Percentiles rank a stretch among this genome's conserved stretches.
These are phyloP conservation scores for Umbelopsis ramanniana DNA, from an alignment of 192 early-diverging fungal genomes.

Conservation along the genomic window DNA sequence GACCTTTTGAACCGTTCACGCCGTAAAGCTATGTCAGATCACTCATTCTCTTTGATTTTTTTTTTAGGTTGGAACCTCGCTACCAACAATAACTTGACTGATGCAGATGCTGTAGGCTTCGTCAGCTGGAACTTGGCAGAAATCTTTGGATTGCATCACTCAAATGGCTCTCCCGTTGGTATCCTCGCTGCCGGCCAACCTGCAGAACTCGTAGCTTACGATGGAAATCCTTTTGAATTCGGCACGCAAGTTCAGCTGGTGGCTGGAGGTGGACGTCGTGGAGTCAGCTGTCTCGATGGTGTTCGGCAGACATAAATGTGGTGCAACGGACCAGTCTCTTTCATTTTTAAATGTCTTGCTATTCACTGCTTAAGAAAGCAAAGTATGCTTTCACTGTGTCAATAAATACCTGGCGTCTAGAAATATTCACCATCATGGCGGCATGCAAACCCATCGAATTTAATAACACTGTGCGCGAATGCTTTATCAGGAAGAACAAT, in stretches of 20 bases:
- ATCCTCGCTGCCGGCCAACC: slow-evolving; percentile 26
- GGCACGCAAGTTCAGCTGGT: slow-evolving; percentile 61
- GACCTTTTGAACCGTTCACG: too few species aligned
- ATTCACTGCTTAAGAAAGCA: too few species aligned
- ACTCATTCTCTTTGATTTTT: not conserved
- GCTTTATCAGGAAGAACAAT: too few species aligned
- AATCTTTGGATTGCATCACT: slow-evolving; percentile 57
- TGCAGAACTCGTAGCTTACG: slow-evolving; percentile 67
- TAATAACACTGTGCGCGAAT: not conserved
- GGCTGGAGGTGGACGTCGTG: slow-evolving; percentile 55
- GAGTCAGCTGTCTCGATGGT: slow-evolving; percentile 25
- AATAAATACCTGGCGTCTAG: not conserved
- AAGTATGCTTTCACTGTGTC: not conserved
- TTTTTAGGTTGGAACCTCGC: slow-evolving; percentile 42
- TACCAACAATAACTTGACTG: slow-evolving; percentile 41
- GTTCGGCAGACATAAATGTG: not conserved
- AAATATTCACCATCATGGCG: too few species aligned
- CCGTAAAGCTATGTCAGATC: slow-evolving; percentile 31
- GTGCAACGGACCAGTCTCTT: not conserved
- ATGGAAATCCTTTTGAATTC: slow-evolving; percentile 70
- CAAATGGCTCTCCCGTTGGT: slow-evolving; percentile 27
- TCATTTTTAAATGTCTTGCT: not conserved
- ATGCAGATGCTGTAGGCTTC: slow-evolving; percentile 68
- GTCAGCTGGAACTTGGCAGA: slow-evolving; percentile 79
- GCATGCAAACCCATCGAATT: not conserved